Base-by-base conservation (phyloP, 129 eudicot species). In the Chrysanthemum lavandulifolium region DNA sequence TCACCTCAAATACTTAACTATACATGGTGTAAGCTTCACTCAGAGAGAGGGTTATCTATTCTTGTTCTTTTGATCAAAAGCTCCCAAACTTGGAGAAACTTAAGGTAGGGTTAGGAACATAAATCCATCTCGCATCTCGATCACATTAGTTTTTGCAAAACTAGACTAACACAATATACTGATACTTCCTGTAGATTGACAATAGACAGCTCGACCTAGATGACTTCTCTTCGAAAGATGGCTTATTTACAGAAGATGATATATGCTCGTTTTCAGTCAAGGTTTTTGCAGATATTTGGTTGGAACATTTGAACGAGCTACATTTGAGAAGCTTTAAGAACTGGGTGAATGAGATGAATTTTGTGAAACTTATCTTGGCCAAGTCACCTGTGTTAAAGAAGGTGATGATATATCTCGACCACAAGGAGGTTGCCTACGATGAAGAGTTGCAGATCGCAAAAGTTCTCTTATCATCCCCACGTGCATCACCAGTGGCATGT, bases 361-460 rank as follows among this genome's bases (percentile, higher is more conserved):
- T 73, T 73, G 21, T 58, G 43, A 72, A 58, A 57, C 48, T 72
- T 40, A 36, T 72, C 40, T 58, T 72, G 54, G 45, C 56, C 16
- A 72, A 61, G 66, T 72, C 76, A 45, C 68, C 67, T 14, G 25
- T 33, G 13, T 27, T 72, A 16, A 25, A 59, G 23, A 71, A 61
- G 11, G 29, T 73, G 61, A 14, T 9, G 4, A 61, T 73, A 19
- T 0, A 7, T 10, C 19, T 36, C 45, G 45, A 36, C 45, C 9
- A 36, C 8, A 1, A 0, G 8, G 45, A 36, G 7, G 9, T 36
- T 36, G 1, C 43, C 7, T 33, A 5, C 7, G 43, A 4, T 33
- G 6, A 33, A 33, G 43, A 33, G 43, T 5, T 33, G 43, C 43
- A 33, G 43, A 33, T 33, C 6, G 0, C 6, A 4, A 33, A 33